These are phyloP conservation scores for Salmacisia buchloeana DNA, from an alignment of 1,284 basidiomycete species.

Conservation along the genomic window DNA sequence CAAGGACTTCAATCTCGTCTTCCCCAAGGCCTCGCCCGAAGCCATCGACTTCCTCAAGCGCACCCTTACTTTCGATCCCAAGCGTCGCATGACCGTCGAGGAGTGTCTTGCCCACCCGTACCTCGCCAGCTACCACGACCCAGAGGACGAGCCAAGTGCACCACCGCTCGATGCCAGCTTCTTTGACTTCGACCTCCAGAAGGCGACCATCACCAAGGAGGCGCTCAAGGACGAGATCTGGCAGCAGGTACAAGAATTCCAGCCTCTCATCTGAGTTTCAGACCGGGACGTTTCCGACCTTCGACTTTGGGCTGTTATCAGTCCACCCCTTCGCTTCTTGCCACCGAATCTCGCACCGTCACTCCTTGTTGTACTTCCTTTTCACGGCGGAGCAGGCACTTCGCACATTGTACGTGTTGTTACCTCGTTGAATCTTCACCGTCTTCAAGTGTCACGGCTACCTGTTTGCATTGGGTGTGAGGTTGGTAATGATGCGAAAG, in stretches of 20 bases:
- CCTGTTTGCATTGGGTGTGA: too few relatives aligned
- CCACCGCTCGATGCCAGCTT: slow-evolving; percentile 32
- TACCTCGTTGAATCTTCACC: too few relatives aligned
- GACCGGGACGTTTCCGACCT: background rate
- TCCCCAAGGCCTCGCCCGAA: slow-evolving; percentile 34
- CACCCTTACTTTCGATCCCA: slow-evolving; percentile 64
- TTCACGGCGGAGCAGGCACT: background rate
- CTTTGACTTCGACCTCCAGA: slow-evolving; percentile 41
- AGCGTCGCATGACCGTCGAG: slow-evolving; percentile 42
- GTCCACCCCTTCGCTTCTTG: background rate
- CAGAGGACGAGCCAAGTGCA: slow-evolving; percentile 39
- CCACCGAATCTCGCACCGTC: background rate
- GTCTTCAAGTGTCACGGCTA: too few relatives aligned
- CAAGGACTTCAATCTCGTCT: slow-evolving; percentile 19
- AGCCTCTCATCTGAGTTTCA: slow-evolving; percentile 27
- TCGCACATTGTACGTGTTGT: background rate
- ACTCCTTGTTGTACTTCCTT: background rate
- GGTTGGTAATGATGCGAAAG: background rate
- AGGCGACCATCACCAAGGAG: slow-evolving; percentile 33
- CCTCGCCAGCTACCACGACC: slow-evolving; percentile 43
- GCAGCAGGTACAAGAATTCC: slow-evolving; percentile 36
- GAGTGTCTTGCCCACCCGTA: slow-evolving; percentile 46
- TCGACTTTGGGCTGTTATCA: background rate
- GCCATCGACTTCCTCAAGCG: slow-evolving; percentile 88
- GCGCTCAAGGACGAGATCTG: slow-evolving; percentile 38